Evolutionary conservation across 768 basidiomycete species (phyloP).

Genomic region (Sarcodon aspratus): DNA sequence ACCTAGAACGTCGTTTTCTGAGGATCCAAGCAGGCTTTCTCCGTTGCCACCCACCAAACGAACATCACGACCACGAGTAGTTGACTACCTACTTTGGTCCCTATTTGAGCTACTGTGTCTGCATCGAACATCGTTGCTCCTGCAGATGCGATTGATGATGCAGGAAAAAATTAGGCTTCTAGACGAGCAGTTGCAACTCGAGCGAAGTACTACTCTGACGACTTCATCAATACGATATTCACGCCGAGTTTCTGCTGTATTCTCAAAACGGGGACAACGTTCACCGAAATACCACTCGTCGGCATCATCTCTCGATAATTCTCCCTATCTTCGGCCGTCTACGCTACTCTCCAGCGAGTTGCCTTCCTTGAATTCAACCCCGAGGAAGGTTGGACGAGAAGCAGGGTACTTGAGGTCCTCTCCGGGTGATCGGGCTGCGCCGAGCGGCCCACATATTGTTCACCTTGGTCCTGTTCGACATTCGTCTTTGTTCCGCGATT

Average conservation of each 20-base stretch:
- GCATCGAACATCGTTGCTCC: constrained; percentile 46
- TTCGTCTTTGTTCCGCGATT: constrained; percentile 2
- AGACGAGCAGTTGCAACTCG: constrained; percentile 33
- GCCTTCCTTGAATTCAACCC: constrained; percentile 10
- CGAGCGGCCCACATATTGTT: constrained; percentile 36
- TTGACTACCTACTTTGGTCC: constrained; percentile 71
- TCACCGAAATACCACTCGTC: constrained; percentile 23
- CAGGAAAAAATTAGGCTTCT: constrained; percentile 50
- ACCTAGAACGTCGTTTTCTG: constrained; percentile 17
- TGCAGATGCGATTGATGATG: constrained; percentile 57
- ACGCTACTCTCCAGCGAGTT: constrained; percentile 12
- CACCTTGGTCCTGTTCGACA: constrained; percentile 45
- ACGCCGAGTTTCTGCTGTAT: constrained; percentile 38
- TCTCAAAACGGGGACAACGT: constrained; percentile 40
- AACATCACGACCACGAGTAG: constrained; percentile 34
- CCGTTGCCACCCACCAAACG: constrained; percentile 14
- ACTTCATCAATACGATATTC: constrained; percentile 17
- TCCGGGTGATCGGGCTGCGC: constrained; percentile 22
- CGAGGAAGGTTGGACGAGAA: constrained; percentile 16
- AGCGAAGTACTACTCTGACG: constrained; percentile 10
- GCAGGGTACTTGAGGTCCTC: constrained; percentile 27
- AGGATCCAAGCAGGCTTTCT: constrained; percentile 4
- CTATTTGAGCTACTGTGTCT: constrained; percentile 54
- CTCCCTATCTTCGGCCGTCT: constrained; percentile 32
- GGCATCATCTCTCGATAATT: constrained; percentile 10